Evolutionary conservation across 2,329 filamentous ascomycete genomes (phyloP).

Genomic region (Pestalotiopsis sp.): DNA sequence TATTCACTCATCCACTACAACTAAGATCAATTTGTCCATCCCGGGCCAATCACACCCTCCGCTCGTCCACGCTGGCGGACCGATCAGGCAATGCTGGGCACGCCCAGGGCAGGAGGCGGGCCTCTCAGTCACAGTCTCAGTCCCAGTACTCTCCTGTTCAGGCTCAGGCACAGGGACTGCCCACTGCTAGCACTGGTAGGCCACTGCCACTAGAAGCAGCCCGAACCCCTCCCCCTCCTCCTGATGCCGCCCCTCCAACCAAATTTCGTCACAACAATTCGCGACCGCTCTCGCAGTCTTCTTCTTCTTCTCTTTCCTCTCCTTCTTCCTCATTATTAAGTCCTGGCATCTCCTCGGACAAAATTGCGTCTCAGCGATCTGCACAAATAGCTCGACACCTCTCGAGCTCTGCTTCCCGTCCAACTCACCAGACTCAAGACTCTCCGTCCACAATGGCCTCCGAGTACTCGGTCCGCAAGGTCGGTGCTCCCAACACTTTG

Average conservation of each 20-base stretch:
- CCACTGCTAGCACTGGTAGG: too few relatives aligned
- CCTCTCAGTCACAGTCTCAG: neutral
- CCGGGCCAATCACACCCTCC: conserved; percentile 15
- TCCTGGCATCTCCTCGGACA: conserved; percentile 23
- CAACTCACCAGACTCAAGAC: conserved; percentile 21
- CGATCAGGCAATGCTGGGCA: conserved; percentile 7
- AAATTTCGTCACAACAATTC: conserved; percentile 17
- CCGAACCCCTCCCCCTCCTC: conserved; percentile 23
- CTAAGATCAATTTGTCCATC: conserved; percentile 6
- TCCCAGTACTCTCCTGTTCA: neutral
- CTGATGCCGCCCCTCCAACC: conserved; percentile 23
- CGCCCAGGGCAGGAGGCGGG: neutral
- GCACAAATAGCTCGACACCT: conserved; percentile 60
- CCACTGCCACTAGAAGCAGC: neutral
- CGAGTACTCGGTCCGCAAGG: conserved; percentile 79
- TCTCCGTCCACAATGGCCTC: conserved; percentile 56
- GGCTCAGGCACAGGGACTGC: conserved; percentile 7
- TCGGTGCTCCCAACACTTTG: conserved; percentile 87
- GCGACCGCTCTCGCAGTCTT: conserved; percentile 13
- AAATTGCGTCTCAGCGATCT: conserved; percentile 53
- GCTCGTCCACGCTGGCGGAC: conserved; percentile 10
- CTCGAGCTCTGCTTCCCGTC: conserved; percentile 38
- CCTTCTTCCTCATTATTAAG: conserved; percentile 13
- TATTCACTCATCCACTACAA: conserved; percentile 3
- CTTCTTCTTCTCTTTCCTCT: conserved; percentile 14